These are phyloP conservation scores for Termitomyces heimii DNA, from an alignment of 768 basidiomycete genomes.

Conservation along the genomic window DNA sequence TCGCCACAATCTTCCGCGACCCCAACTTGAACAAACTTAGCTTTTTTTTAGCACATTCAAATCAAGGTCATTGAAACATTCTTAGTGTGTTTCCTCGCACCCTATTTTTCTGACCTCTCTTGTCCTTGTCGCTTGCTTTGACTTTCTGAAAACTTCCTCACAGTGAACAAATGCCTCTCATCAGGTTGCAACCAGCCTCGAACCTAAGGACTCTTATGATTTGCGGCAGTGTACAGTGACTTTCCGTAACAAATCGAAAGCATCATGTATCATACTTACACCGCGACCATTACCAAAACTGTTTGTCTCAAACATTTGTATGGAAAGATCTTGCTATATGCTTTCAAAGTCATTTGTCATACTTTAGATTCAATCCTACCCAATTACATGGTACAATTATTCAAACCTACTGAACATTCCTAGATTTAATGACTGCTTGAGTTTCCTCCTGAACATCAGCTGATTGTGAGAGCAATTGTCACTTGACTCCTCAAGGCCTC, in stretches of 20 bases:
- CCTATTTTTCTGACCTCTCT: too few relatives aligned
- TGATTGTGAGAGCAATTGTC: not conserved
- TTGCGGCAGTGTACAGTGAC: not conserved
- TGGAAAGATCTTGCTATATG: not conserved
- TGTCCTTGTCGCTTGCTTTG: not conserved
- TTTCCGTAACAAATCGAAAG: not conserved
- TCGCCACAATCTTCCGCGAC: conserved; percentile 7
- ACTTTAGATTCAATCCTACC: not conserved
- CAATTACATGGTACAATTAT: not conserved
- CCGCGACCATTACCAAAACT: not conserved
- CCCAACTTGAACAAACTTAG: not conserved
- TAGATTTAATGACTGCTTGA: not conserved
- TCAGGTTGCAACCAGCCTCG: not conserved
- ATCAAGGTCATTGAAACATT: not conserved
- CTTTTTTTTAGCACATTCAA: not conserved
- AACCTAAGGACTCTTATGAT: not conserved
- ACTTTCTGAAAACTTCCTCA: not conserved
- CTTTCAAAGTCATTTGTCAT: not conserved
- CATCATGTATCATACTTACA: not conserved
- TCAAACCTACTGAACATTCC: not conserved
- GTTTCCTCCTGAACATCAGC: not conserved
- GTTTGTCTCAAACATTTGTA: not conserved
- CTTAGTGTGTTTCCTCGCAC: not conserved
- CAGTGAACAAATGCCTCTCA: not conserved
- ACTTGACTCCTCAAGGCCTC: not conserved